Evolutionary conservation across 768 basidiomycete species (phyloP).

Genomic region (Mrakia hoshinonis): DNA sequence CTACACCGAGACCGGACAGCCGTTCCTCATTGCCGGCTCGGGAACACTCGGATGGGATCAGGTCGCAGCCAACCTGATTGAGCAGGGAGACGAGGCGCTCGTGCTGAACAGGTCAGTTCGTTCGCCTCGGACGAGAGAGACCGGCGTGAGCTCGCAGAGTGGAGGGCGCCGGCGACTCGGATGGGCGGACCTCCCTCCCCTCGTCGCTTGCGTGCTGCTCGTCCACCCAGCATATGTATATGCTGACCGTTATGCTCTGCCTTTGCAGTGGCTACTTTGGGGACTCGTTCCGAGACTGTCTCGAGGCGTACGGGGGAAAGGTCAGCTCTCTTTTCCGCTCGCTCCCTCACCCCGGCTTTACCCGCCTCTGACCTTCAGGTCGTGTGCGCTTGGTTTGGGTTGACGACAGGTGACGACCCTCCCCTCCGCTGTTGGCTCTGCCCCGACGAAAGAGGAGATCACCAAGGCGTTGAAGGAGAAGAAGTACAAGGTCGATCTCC

Average conservation of each 20-base stretch:
- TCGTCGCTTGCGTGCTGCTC: background rate
- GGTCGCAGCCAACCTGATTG: slow-evolving; percentile 83
- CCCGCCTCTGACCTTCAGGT: background rate
- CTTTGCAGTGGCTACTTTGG: slow-evolving; percentile 84
- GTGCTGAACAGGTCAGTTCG: slow-evolving; percentile 17
- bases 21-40: slow-evolving; percentile 86
- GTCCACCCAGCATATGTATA: too few relatives aligned
- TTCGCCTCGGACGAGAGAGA: background rate
- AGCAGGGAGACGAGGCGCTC: slow-evolving; percentile 39
- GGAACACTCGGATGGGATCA: slow-evolving; percentile 98
- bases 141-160: slow-evolving; percentile 21
- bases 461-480: slow-evolving; percentile 57
- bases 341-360: background rate
- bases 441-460: slow-evolving; percentile 48
- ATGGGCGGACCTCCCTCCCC: slow-evolving; percentile 32
- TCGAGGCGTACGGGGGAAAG: slow-evolving; percentile 78
- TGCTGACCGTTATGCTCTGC: background rate
- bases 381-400: background rate
- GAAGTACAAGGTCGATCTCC: slow-evolving; percentile 58
- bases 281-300: slow-evolving; percentile 57
- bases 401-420: slow-evolving; percentile 53
- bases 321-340: slow-evolving; percentile 36
- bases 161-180: slow-evolving; percentile 53
- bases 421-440: slow-evolving; percentile 71
- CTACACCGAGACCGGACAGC: slow-evolving; percentile 63